These are phyloP conservation scores for Phytopythium sindhum DNA, from an alignment of 352 stramenopile species.

Conservation along the genomic window DNA sequence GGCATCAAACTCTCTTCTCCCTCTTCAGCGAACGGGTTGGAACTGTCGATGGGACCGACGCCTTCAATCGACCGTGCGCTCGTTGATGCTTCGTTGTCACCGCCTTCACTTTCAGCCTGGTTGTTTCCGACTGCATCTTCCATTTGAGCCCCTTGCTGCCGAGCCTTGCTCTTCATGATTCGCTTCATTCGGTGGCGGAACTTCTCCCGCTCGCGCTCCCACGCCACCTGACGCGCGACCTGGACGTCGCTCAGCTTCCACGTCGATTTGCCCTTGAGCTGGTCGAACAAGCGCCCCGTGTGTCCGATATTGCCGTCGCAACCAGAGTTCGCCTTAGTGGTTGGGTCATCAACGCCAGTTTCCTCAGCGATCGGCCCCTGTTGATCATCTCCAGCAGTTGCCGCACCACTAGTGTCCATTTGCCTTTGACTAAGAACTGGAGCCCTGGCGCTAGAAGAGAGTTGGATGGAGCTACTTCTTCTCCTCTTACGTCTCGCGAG, in stretches of 20 bases:
- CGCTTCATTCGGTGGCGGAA: slow-evolving; percentile 73
- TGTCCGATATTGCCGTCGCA: slow-evolving; percentile 7
- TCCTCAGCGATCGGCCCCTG: not conserved
- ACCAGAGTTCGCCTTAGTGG: too few species aligned
- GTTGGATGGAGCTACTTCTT: slow-evolving; percentile 3
- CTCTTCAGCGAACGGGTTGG: slow-evolving; percentile 5
- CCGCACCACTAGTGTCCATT: not conserved
- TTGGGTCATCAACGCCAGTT: not conserved
- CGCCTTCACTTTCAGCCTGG: slow-evolving; percentile 10
- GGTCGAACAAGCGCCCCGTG: slow-evolving; percentile 51
- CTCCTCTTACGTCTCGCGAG: slow-evolving; percentile 19
- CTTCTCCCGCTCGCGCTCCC: slow-evolving; percentile 59
- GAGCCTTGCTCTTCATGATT: slow-evolving; percentile 50
- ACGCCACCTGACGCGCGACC: slow-evolving; percentile 54
- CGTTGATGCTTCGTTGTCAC: not conserved
- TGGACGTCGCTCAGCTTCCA: slow-evolving; percentile 80
- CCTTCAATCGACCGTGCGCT: slow-evolving; percentile 6
- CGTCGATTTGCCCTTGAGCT: slow-evolving; percentile 59
- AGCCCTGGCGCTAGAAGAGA: slow-evolving; percentile 22
- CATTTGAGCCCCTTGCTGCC: slow-evolving; percentile 9
- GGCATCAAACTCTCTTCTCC: slow-evolving; percentile 27
- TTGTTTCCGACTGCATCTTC: slow-evolving; percentile 9
- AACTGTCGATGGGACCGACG: not conserved
- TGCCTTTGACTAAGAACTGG: slow-evolving; percentile 15
- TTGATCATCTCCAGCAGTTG: not conserved